Evolutionary conservation across 2,329 filamentous ascomycete species (phyloP), one percentile per base, ranked within the genome.

Genomic region (Botrytis hyacinthi): DNA sequence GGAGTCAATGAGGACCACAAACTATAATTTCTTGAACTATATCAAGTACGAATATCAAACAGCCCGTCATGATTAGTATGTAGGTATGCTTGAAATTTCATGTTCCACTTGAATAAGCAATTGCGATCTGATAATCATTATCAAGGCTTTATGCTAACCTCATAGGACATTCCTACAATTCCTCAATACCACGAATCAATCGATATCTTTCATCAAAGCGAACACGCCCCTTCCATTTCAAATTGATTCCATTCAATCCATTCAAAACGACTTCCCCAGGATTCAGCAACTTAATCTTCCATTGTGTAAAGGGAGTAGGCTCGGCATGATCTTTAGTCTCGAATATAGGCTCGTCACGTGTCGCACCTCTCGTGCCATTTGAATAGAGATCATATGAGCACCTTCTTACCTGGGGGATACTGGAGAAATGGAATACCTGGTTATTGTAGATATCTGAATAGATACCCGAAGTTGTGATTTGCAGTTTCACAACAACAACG

Each of bases 351-450:
- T 70, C 67, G 7, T 70, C 67, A 44, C 67, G 67, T 12, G 67
- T 70, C 51, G 32, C 6, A 1, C 54, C 67, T 42, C 67, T 44
- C 37, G 7, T 29, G 18, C 67, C 67, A 29, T 44, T 44, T 22
- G 67, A 29, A 70, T 57, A 70, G 14, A 70, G 67, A 70, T 70
- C 67, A 35, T 70, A 70, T 44, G 67, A 70, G 40, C 67, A 70
- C 57, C 67, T 51, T 60, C 67, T 59, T 26, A 60, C 51, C 29
- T 70, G 67, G 29, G 67, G 67, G 12, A 44, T 37, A 60, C 67
- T 70, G 14, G 51, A 51, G 26, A 70, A 70, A 35, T 70, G 67
- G 26, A 44, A 70, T 8, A 70, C 67, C 29, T 60, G 29, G 37
- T 70, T 22, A 44, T 60, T 32, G 29, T 70, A 26, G 20, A 70